Conservation (phyloP, 2,329 filamentous ascomycete species). For the Chaetoscypha palmicola region DNA sequence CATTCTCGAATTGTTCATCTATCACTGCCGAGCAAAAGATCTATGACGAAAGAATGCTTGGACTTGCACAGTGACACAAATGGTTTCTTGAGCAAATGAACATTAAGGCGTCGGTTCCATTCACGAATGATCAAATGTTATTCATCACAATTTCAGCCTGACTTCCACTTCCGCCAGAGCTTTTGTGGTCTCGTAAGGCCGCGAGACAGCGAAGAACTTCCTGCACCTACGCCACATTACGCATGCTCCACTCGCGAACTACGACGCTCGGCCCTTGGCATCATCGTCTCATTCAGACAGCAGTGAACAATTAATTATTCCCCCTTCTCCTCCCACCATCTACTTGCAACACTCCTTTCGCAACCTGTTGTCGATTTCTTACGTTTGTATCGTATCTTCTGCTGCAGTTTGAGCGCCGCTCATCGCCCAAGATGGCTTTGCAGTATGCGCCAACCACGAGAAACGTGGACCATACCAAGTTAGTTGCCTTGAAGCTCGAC, state of each 20-base stretch:
- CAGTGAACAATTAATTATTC: background rate
- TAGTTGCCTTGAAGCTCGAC: slow-evolving; percentile 10
- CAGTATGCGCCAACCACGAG: slow-evolving; percentile 27
- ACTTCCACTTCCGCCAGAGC: too few relatives aligned
- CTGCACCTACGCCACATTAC: slow-evolving; percentile 17
- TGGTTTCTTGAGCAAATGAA: too few relatives aligned
- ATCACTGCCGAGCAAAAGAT: too few relatives aligned
- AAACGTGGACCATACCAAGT: slow-evolving; percentile 31
- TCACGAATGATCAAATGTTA: too few relatives aligned
- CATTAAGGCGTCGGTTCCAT: too few relatives aligned
- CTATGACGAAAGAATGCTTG: too few relatives aligned
- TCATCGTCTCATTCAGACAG: slow-evolving; percentile 4
- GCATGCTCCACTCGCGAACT: slow-evolving; percentile 15
- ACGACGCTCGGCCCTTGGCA: background rate
- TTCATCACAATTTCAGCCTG: too few relatives aligned
- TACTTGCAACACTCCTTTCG: background rate
- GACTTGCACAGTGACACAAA: too few relatives aligned
- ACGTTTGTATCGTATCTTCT: background rate
- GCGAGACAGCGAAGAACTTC: background rate
- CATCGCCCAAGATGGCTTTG: slow-evolving; percentile 24
- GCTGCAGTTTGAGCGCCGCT: slow-evolving; percentile 18
- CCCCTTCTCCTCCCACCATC: background rate
- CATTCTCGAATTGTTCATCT: too few relatives aligned
- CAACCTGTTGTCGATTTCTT: background rate
- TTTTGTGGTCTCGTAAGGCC: background rate